phyloP scores from a whole-genome alignment of 106 monocot species.

The Allium sativum region DNA sequence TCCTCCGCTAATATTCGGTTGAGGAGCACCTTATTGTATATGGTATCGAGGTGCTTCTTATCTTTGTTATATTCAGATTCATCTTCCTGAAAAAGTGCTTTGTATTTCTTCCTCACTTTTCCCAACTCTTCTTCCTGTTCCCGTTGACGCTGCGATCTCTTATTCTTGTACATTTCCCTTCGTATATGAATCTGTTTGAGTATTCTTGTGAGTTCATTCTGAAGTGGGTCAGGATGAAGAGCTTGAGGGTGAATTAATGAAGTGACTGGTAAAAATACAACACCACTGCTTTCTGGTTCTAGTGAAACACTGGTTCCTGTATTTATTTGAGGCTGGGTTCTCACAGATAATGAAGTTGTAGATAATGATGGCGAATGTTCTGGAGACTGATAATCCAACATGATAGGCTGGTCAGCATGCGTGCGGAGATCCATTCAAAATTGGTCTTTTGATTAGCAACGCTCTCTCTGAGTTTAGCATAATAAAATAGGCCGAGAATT shows the following conservation, averaged over 20 bases:
- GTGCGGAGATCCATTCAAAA: background rate
- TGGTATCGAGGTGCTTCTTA: slow-evolving; percentile 24
- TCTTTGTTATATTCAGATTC: slow-evolving; percentile 29
- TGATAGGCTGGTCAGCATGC: background rate
- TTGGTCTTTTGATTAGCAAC: slow-evolving; percentile 4
- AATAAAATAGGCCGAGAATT: background rate
- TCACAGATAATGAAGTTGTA: slow-evolving; percentile 2
- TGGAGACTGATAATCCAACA: slow-evolving; percentile 1
- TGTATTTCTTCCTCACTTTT: slow-evolving; percentile 46
- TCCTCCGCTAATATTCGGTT: slow-evolving; percentile 62
- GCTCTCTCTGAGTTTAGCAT: background rate
- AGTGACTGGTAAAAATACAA: slow-evolving; percentile 12
- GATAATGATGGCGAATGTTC: background rate
- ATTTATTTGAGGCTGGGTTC: slow-evolving; percentile 2
- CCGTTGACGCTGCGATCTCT: slow-evolving; percentile 33
- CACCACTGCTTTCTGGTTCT: slow-evolving; percentile 3
- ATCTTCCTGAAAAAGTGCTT: slow-evolving; percentile 26
- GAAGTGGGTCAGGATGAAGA: slow-evolving; percentile 42
- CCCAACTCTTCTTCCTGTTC: slow-evolving; percentile 50
- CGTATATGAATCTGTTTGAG: slow-evolving; percentile 24
- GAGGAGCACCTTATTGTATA: slow-evolving; percentile 44
- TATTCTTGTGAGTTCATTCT: slow-evolving; percentile 59
- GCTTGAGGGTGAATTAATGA: slow-evolving; percentile 28
- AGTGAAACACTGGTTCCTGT: background rate
- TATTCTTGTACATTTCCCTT: slow-evolving; percentile 36